Base-by-base conservation (phyloP, 495 filamentous ascomycete genomes). In the Tuber aestivum region DNA sequence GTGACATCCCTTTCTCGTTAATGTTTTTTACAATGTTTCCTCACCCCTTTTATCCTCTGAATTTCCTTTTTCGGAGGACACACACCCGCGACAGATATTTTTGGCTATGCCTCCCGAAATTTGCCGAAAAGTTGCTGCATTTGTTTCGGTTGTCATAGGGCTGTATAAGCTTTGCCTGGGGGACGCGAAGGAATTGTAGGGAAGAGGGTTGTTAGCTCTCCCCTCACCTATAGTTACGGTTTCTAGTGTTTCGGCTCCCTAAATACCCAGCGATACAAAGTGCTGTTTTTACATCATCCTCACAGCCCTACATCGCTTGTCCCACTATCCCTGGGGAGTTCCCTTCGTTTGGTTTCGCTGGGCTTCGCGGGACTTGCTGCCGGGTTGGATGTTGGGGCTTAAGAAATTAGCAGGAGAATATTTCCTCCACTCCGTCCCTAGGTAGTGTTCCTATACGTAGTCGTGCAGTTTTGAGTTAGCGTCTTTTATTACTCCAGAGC, bases 251-350 rank as follows among this genome's bases (percentile, higher is more conserved):
- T 61, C 14, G 14, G 8, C n/a, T 16, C n/a, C n/a, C 50, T n/a
- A 5, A 3, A 10, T 16, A 3, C 38, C 38, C 3, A 61, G n/a
- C 32, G n/a, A 0, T 0, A 3, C n/a, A 16, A n/a, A 0, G 0
- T 0, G 1, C 27, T 6, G 12, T 32, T 3, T 16, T 16, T 16
- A 61, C 14, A 14, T 8, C 45, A n/a, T n/a, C n/a, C n/a, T n/a
- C n/a, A 9, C n/a, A 14, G 50, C 6, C 50, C n/a, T 61, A 32
- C 4, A 32, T 9, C 10, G 16, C n/a, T 61, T 32, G n/a, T n/a
- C 38, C 7, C 38, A 7, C 38, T 7, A 40, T 40, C 27, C 27
- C 50, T 32, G 9, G 10, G 12, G 8, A 32, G 27, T 61, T 10
- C 21, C 9, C 12, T 61, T 32, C 9, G 10, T 61, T 32, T 32